Evolutionary conservation across 192 early-diverging fungal species (phyloP).

Genomic region (Linnemannia exigua): DNA sequence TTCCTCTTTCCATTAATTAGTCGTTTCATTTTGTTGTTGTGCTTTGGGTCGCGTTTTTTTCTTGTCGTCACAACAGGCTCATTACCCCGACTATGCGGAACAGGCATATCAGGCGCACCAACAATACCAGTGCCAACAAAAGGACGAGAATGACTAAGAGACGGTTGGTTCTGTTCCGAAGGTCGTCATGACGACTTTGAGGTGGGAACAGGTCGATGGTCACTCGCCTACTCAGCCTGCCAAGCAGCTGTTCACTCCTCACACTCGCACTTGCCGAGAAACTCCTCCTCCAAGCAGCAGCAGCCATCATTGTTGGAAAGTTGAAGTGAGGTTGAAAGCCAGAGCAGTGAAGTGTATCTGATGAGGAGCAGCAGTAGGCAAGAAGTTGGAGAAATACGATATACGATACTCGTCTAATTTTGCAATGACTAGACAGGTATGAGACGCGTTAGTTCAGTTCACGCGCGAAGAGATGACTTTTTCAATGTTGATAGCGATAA

Average conservation of each 20-base stretch:
- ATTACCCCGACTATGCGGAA: slow-evolving; percentile 9
- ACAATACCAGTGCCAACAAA: slow-evolving; percentile 7
- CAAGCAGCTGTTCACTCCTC: not conserved
- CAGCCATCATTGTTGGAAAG: not conserved
- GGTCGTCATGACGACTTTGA: not conserved
- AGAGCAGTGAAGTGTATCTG: not conserved
- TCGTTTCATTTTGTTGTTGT: not conserved
- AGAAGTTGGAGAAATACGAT: too few relatives aligned
- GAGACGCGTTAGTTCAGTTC: too few relatives aligned
- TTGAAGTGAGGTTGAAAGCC: not conserved
- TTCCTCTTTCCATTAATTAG: not conserved
- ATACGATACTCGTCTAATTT: too few relatives aligned
- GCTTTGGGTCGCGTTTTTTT: too few relatives aligned
- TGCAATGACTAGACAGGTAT: too few relatives aligned
- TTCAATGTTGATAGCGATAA: too few relatives aligned
- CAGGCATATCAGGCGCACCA: not conserved
- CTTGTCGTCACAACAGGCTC: not conserved
- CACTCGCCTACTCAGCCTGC: slow-evolving; percentile 1
- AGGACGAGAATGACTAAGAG: slow-evolving; percentile 8
- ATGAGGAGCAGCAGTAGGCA: not conserved
- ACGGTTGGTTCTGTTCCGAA: not conserved
- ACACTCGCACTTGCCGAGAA: too few relatives aligned
- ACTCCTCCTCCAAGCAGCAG: too few relatives aligned
- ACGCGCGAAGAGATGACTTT: too few relatives aligned
- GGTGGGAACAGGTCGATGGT: slow-evolving; percentile 3